Conservation (phyloP, 148 eudicot species). For the Dysphania ambrosioides region DNA sequence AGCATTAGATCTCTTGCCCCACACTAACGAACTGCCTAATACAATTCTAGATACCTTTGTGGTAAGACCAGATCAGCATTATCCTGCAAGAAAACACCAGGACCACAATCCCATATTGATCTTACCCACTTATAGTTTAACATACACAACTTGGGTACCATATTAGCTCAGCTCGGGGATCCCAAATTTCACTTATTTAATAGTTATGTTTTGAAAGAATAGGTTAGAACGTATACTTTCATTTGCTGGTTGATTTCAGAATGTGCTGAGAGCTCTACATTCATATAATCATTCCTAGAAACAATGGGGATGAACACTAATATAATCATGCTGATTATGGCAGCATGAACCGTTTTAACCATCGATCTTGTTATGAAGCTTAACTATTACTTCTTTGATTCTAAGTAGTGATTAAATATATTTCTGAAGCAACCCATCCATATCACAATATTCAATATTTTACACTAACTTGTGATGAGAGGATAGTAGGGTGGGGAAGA, state of each 20-base stretch:
- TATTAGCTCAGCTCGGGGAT: not conserved
- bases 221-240: not conserved
- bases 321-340: not conserved
- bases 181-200: not conserved
- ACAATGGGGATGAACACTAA: not conserved
- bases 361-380: not conserved
- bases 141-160: too few species aligned
- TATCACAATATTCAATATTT: not conserved
- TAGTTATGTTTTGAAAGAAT: not conserved
- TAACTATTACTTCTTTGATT: not conserved
- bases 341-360: not conserved
- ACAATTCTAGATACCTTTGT: not conserved
- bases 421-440: not conserved
- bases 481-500: constrained; percentile 21
- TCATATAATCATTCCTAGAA: not conserved
- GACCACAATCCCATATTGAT: not conserved
- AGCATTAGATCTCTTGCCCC: constrained; percentile 10
- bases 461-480: not conserved
- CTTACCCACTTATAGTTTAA: too few species aligned
- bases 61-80: not conserved
- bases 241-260: not conserved
- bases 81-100: not conserved
- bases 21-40: not conserved
- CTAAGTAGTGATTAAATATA: too few species aligned
- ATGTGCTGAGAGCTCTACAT: not conserved